A percentile compares a stretch with the other conserved stretches of the same genome.
Conservation (phyloP, 2,329 filamentous ascomycete genomes). For the Fusarium sp. region DNA sequence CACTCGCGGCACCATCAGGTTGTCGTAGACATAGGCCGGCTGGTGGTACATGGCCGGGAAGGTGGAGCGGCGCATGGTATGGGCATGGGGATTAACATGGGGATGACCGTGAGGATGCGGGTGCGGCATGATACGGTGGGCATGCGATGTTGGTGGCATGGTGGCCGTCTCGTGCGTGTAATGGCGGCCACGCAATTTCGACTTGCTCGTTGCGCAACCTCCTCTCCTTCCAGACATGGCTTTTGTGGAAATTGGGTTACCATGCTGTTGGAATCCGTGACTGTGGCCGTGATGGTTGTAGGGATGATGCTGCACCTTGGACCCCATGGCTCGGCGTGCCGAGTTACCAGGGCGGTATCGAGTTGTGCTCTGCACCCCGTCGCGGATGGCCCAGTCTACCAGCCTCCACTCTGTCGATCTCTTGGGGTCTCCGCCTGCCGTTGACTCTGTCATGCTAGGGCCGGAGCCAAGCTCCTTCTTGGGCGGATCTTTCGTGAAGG, state of each 20-base stretch:
- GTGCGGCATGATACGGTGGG: constrained; percentile 27
- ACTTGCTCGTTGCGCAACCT: constrained; percentile 47
- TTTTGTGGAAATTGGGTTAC: constrained; percentile 45
- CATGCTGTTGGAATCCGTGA: constrained; percentile 31
- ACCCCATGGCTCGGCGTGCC: constrained; percentile 35
- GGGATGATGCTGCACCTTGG: constrained; percentile 25
- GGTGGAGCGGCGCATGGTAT: constrained; percentile 31
- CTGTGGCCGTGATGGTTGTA: constrained; percentile 7
- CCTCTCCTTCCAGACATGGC: constrained; percentile 50
- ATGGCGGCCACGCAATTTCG: constrained; percentile 39
- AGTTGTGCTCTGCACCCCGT: constrained; percentile 89
- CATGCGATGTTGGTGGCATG: constrained; percentile 37
- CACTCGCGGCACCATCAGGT: constrained; percentile 36
- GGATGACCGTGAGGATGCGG: neutral
- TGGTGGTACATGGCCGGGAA: constrained; percentile 37
- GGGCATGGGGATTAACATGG: neutral
- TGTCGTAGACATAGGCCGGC: constrained; percentile 33
- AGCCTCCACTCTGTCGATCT: constrained; percentile 84
- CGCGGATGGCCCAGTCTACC: constrained; percentile 72
- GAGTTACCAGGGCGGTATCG: constrained; percentile 71
- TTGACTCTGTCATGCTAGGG: constrained; percentile 15
- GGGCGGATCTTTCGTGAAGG: constrained; percentile 55
- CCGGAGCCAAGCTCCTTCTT: constrained; percentile 44
- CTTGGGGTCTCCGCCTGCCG: constrained; percentile 57
- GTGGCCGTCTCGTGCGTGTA: constrained; percentile 33